Conservation (phyloP, 2,329 filamentous ascomycete species). For the Tolypocladium sp. region DNA sequence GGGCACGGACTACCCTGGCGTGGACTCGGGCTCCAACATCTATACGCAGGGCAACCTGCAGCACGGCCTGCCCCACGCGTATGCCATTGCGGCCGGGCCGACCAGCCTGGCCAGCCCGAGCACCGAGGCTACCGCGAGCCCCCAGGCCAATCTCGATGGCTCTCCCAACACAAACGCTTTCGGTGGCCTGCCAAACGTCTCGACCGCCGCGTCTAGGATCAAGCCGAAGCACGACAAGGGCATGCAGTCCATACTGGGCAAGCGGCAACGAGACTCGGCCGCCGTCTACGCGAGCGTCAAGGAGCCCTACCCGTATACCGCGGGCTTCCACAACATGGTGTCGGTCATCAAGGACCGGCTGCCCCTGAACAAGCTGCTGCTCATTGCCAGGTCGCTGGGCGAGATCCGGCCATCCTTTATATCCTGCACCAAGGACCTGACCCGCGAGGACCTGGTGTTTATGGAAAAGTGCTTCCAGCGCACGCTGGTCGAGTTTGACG, state of each 20-base stretch:
- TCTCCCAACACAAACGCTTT: slow-evolving; percentile 30
- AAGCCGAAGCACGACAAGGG: slow-evolving; percentile 35
- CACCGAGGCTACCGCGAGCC: slow-evolving; percentile 53
- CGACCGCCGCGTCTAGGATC: slow-evolving; percentile 20
- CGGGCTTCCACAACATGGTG: slow-evolving; percentile 82
- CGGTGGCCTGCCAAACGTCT: slow-evolving; percentile 14
- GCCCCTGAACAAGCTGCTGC: slow-evolving; percentile 63
- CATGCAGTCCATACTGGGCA: slow-evolving; percentile 44
- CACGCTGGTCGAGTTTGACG: slow-evolving; percentile 85
- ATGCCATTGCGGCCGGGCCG: slow-evolving; percentile 55
- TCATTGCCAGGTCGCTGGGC: slow-evolving; percentile 79
- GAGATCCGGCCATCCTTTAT: slow-evolving; percentile 92
- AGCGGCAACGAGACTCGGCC: slow-evolving; percentile 63
- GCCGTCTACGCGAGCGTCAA: slow-evolving; percentile 83
- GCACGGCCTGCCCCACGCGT: slow-evolving; percentile 55
- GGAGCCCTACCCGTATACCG: slow-evolving; percentile 84
- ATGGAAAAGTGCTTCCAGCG: slow-evolving; percentile 97
- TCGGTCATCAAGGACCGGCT: slow-evolving; percentile 73
- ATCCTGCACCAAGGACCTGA: slow-evolving; percentile 81
- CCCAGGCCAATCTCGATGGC: slow-evolving; percentile 48
- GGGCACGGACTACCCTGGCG: slow-evolving; percentile 42
- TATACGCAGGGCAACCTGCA: slow-evolving; percentile 51
- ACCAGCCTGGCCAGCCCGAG: slow-evolving; percentile 54
- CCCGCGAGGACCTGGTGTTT: slow-evolving; percentile 82
- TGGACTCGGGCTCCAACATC: slow-evolving; percentile 39